Conservation (phyloP, 768 basidiomycete genomes). For the Mrakia hoshinonis region DNA sequence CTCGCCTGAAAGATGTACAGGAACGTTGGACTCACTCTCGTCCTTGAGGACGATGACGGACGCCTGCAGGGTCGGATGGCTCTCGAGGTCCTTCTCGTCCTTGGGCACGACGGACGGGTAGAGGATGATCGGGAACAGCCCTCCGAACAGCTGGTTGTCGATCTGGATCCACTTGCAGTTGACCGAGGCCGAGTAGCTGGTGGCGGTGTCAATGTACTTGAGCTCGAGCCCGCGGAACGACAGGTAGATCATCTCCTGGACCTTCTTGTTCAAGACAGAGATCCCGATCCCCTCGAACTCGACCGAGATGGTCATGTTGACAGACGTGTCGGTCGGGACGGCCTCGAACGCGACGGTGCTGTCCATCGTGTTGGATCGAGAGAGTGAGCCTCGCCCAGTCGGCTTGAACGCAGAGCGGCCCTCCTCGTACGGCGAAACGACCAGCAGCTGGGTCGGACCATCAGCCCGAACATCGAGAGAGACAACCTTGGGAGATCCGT, state of each 20-base stretch:
- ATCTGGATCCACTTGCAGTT: conserved; percentile 82
- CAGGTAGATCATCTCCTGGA: conserved; percentile 83
- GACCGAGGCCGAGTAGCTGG: conserved; percentile 70
- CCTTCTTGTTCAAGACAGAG: conserved; percentile 76
- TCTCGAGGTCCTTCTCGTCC: conserved; percentile 57
- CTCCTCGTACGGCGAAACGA: conserved; percentile 76
- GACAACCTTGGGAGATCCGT: conserved; percentile 44
- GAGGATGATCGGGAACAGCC: conserved; percentile 83
- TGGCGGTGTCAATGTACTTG: conserved; percentile 69
- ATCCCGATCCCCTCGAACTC: conserved; percentile 84
- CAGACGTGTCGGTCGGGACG: conserved; percentile 57
- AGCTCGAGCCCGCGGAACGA: conserved; percentile 69
- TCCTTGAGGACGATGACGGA: conserved; percentile 88
- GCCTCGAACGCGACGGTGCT: conserved; percentile 78
- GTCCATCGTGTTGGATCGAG: conserved; percentile 40
- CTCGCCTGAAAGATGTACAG: background rate
- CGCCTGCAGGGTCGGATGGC: conserved; percentile 78
- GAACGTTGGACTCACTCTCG: conserved; percentile 54
- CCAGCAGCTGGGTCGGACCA: conserved; percentile 69
- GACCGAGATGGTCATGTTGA: conserved; percentile 58
- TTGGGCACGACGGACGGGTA: conserved; percentile 79
- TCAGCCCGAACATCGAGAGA: conserved; percentile 91
- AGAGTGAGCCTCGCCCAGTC: conserved; percentile 45
- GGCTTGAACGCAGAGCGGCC: conserved; percentile 83
- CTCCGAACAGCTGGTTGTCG: conserved; percentile 96